Base-by-base conservation (phyloP, 352 stramenopile species). In the Globisporangium radiosum region DNA sequence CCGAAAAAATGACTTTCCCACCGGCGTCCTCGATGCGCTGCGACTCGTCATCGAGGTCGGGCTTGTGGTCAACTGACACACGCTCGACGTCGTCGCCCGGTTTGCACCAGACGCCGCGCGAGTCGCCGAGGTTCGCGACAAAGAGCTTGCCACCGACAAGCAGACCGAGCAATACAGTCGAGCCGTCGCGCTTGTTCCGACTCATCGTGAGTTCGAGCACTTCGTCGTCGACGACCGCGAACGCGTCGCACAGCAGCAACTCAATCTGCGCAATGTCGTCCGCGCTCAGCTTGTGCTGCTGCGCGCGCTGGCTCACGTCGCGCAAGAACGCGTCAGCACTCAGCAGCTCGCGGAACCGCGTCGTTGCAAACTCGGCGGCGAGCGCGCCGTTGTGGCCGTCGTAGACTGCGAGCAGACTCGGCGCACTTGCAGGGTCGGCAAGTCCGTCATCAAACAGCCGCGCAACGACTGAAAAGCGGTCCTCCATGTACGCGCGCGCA, bases 11-110 rank as follows among this genome's bases (percentile, higher is more conserved):
- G 19, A 92, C 77, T 54, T 90, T 88, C 37, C 83, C 83, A 14
- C 83, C 83, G 6, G 83, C 81, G 37, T 76, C 72, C 58, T 87
- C 62, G 1, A 92, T 70, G 38, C 83, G 78, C 47, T 72, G 64
- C 8, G 62, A 82, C 64, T 92, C 83, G 19, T 72, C 69, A n/a
- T 76, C 70, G 4, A 86, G 49, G 53, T 90, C 75, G 0, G 83
- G 83, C 52, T 92, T 92, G 69, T 92, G 83, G 70, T 92, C 83
- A 15, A 90, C 72, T 0, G 83, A 92, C 15, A 92, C 65, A 52
- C 82, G 82, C 7, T 78, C 60, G 19, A 76, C 76, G 14, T 78
- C 70, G 40, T 83, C 66, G 9, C 66, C 60, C 1, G 62, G 58
- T 9, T 70, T 71, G 2, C 68, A 72, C 54, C 79, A 72, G 40